Percentiles rank a stretch among this genome's conserved stretches.
These are phyloP conservation scores for Schizochytrium sp. DNA, from an alignment of 108 stramenopile species.

Conservation along the genomic window DNA sequence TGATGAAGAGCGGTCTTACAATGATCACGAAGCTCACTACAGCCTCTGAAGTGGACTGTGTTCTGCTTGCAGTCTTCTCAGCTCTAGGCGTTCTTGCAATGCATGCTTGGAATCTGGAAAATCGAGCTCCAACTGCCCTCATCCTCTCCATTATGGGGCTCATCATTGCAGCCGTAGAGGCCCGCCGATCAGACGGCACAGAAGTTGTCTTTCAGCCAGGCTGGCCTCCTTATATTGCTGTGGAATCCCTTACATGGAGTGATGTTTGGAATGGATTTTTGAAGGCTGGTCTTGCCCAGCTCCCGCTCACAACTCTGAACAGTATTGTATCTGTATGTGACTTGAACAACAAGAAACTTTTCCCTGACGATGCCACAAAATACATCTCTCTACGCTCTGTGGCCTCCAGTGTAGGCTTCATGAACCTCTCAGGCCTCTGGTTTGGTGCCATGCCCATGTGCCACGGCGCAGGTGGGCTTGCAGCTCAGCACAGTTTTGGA, in stretches of 20 bases:
- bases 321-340: constrained; percentile 82
- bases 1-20: constrained; percentile 77
- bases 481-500: constrained; percentile 85
- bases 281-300: constrained; percentile 82
- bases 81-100: constrained; percentile 58
- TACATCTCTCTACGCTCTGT: constrained; percentile 75
- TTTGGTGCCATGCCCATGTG: constrained; percentile 86
- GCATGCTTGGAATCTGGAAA: constrained; percentile 67
- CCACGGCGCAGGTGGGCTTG: constrained; percentile 88
- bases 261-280: constrained; percentile 82
- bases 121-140: constrained; percentile 11
- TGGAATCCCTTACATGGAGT: constrained; percentile 70
- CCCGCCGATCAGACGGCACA: neutral
- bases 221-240: constrained; percentile 7
- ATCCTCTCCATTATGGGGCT: constrained; percentile 1
- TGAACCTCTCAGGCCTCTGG: constrained; percentile 82
- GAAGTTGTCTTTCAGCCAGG: neutral
- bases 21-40: constrained; percentile 78
- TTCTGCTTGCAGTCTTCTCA: constrained; percentile 71
- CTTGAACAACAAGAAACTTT: constrained; percentile 80
- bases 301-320: constrained; percentile 86
- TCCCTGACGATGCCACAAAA: constrained; percentile 73
- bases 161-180: constrained; percentile 2
- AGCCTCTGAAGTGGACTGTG: constrained; percentile 76
- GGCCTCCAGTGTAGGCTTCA: constrained; percentile 79